These are phyloP conservation scores for Apiotrichum domesticum DNA, from an alignment of 1,284 basidiomycete species.

Conservation along the genomic window DNA sequence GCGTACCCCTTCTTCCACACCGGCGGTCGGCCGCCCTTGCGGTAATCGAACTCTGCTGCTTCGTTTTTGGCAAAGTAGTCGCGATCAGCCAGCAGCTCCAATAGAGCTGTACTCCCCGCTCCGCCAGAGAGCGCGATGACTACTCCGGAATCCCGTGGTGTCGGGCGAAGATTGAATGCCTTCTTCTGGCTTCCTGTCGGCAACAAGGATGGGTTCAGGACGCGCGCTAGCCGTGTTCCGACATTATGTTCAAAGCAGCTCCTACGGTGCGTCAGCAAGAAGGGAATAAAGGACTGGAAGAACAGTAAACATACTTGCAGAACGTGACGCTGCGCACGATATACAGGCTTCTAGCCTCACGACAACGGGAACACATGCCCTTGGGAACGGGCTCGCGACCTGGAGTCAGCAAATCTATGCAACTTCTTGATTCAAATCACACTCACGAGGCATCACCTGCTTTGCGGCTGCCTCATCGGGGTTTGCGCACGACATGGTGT, in stretches of 20 bases:
- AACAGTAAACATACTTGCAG: constrained; percentile 29
- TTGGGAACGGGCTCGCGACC: constrained; percentile 26
- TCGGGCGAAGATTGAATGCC: constrained; percentile 19
- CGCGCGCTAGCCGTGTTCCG: constrained; percentile 21
- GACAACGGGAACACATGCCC: constrained; percentile 33
- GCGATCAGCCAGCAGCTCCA: constrained; percentile 27
- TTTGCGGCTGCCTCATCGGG: constrained; percentile 16
- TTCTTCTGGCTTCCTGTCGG: not conserved
- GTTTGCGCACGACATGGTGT: constrained; percentile 33
- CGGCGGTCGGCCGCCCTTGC: constrained; percentile 28
- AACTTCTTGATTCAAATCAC: too few species aligned
- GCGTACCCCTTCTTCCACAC: constrained; percentile 38
- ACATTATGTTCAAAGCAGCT: constrained; percentile 30
- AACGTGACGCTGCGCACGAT: constrained; percentile 33
- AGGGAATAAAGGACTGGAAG: not conserved
- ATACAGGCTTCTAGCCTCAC: constrained; percentile 26
- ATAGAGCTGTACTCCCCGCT: constrained; percentile 36
- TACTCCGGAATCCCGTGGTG: constrained; percentile 20
- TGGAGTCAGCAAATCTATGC: constrained; percentile 7
- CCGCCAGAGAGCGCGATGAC: constrained; percentile 38
- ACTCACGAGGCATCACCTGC: constrained; percentile 38
- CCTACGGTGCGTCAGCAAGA: constrained; percentile 9
- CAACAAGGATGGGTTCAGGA: constrained; percentile 30
- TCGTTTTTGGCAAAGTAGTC: constrained; percentile 26
- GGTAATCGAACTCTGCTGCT: constrained; percentile 17